Evolutionary conservation across 2,329 filamentous ascomycete genomes (phyloP).

Genomic region (Colletotrichum higginsianum): DNA sequence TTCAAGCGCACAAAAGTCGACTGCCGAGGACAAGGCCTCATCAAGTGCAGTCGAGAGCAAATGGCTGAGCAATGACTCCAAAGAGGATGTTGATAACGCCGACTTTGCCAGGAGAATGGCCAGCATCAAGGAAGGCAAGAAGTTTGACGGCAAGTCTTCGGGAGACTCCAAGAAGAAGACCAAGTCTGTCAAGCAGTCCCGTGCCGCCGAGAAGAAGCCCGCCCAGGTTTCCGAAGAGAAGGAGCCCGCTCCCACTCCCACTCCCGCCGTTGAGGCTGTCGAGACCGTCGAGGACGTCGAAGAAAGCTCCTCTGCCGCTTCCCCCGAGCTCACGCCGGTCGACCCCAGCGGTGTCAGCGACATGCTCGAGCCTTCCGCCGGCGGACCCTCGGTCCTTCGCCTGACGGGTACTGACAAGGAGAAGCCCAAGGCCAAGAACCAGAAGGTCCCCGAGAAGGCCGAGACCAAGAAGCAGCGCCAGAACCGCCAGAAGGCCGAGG

Average conservation of each 20-base stretch:
- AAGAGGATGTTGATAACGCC: constrained; percentile 77
- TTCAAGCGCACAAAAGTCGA: constrained; percentile 53
- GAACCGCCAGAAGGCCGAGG: constrained; percentile 90
- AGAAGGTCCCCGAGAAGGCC: constrained; percentile 74
- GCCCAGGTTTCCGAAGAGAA: constrained; percentile 74
- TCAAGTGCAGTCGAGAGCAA: constrained; percentile 45
- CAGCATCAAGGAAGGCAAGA: constrained; percentile 79
- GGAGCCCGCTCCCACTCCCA: constrained; percentile 58
- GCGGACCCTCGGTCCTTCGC: constrained; percentile 82
- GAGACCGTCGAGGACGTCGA: constrained; percentile 84
- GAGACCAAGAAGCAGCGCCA: constrained; percentile 97
- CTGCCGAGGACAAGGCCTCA: constrained; percentile 51
- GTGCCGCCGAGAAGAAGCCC: constrained; percentile 68
- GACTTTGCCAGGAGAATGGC: constrained; percentile 84
- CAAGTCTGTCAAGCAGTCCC: constrained; percentile 80
- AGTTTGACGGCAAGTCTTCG: constrained; percentile 68
- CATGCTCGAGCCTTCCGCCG: constrained; percentile 84
- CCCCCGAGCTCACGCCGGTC: constrained; percentile 72
- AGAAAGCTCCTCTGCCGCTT: constrained; percentile 79
- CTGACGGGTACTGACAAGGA: constrained; percentile 78
- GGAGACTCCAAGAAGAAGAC: constrained; percentile 75
- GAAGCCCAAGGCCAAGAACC: constrained; percentile 74
- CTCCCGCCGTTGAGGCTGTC: constrained; percentile 80
- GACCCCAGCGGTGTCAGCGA: constrained; percentile 83
- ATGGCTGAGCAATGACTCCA: constrained; percentile 53